phyloP scores from a whole-genome alignment of 768 basidiomycete genomes.

The Coprinopsis sp. region DNA sequence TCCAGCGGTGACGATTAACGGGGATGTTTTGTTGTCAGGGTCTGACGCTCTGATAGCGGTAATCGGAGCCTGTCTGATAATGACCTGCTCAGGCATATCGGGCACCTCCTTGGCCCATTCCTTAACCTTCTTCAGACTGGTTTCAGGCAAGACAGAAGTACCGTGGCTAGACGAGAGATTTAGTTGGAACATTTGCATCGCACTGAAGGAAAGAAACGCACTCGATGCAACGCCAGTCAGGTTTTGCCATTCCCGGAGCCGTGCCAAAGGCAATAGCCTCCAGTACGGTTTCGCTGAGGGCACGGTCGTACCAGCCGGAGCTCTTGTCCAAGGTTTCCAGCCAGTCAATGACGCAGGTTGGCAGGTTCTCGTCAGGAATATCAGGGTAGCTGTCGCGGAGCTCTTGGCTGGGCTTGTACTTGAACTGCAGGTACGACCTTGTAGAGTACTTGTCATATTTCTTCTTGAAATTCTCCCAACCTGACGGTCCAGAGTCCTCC shows the following conservation, averaged over 20 bases:
- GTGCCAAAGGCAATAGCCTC: slow-evolving; percentile 20
- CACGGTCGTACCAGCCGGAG: slow-evolving; percentile 29
- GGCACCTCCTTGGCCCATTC: not conserved
- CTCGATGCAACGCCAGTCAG: slow-evolving; percentile 19
- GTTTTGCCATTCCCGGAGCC: slow-evolving; percentile 1
- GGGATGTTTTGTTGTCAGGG: slow-evolving; percentile 1
- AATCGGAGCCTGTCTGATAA: slow-evolving; percentile 1
- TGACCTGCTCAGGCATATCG: not conserved
- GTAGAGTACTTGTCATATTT: slow-evolving; percentile 25
- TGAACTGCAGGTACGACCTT: slow-evolving; percentile 19
- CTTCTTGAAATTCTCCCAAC: slow-evolving; percentile 22
- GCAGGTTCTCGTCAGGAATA: not conserved
- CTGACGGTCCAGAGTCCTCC: slow-evolving; percentile 21
- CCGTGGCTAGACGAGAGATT: not conserved
- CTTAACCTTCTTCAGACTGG: not conserved
- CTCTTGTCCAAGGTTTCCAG: slow-evolving; percentile 28
- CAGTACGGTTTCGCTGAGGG: slow-evolving; percentile 32
- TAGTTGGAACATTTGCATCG: not conserved
- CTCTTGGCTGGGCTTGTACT: slow-evolving; percentile 13
- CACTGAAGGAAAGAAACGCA: slow-evolving; percentile 1
- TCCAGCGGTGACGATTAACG: slow-evolving; percentile 9
- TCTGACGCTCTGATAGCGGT: not conserved
- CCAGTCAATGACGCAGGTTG: slow-evolving; percentile 26
- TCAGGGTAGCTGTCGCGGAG: not conserved
- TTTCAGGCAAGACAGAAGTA: slow-evolving; percentile 2